Evolutionary conservation across 371 early-diverging fungal genomes (phyloP).

Genomic region (Mortierella sp.): DNA sequence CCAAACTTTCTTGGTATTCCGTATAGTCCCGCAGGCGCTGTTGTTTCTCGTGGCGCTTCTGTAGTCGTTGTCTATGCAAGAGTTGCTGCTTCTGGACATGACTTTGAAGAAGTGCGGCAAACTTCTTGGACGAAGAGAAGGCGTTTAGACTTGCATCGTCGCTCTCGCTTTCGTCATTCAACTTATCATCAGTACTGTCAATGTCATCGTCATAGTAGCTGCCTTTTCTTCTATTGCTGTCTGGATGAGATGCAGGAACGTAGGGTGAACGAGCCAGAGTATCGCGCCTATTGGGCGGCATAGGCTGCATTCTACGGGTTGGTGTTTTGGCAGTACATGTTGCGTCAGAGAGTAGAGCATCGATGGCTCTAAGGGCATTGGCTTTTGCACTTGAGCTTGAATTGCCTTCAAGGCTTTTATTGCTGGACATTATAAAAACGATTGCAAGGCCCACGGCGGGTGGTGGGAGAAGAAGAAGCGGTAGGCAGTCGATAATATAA

Average conservation of each 20-base stretch:
- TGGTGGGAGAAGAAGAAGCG: not conserved
- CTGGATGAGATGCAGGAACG: slow-evolving; percentile 6
- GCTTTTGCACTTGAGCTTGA: slow-evolving; percentile 1
- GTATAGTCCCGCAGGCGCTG: slow-evolving; percentile 10
- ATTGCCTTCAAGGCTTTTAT: not conserved
- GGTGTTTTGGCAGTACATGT: not conserved
- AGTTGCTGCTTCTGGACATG: slow-evolving; percentile 23
- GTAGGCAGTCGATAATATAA: no score
- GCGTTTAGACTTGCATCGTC: not conserved
- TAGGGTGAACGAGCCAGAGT: slow-evolving; percentile 10
- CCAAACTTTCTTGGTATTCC: slow-evolving; percentile 12
- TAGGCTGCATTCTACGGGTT: slow-evolving; percentile 8
- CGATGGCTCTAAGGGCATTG: slow-evolving; percentile 16
- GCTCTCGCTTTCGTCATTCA: slow-evolving; percentile 3
- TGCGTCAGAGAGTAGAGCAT: slow-evolving; percentile 19
- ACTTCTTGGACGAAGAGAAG: slow-evolving; percentile 9
- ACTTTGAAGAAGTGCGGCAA: slow-evolving; percentile 2
- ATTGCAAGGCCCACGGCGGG: not conserved
- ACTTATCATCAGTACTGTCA: slow-evolving; percentile 4
- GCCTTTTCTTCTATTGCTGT: not conserved
- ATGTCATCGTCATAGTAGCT: not conserved
- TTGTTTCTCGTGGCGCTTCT: slow-evolving; percentile 10
- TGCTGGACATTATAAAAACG: not conserved
- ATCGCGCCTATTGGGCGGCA: slow-evolving; percentile 14
- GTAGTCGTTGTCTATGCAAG: slow-evolving; percentile 16